Conservation (phyloP, 2,329 filamentous ascomycete species). For the Colletotrichum paranaense region DNA sequence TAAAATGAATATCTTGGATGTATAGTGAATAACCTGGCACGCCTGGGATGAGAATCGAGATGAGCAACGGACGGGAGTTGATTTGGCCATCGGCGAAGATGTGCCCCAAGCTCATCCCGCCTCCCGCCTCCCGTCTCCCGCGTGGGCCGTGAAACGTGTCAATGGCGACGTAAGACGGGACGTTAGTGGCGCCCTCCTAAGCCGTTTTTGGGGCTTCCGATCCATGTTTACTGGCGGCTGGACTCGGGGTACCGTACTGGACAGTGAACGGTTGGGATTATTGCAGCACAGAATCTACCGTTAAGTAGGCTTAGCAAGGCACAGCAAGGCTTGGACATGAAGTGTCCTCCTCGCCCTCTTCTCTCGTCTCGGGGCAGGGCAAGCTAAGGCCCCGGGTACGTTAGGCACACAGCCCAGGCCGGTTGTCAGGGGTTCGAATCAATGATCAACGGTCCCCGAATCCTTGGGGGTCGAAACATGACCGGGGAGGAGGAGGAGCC, state of each 20-base stretch:
- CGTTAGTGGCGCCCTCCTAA: slow-evolving; percentile 3
- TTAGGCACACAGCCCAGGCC: background rate
- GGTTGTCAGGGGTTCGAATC: slow-evolving; percentile 17
- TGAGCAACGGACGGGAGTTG: background rate
- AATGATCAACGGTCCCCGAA: slow-evolving; percentile 19
- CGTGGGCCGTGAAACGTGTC: slow-evolving; percentile 2
- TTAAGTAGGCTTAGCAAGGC: background rate
- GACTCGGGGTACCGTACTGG: too few species aligned
- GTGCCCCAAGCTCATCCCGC: background rate
- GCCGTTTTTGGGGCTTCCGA: background rate
- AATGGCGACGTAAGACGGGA: slow-evolving; percentile 10
- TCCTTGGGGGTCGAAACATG: slow-evolving; percentile 1
- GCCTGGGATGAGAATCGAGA: background rate
- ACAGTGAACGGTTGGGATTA: background rate
- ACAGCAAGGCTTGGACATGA: background rate
- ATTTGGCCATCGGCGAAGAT: background rate
- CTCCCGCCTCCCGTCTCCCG: background rate
- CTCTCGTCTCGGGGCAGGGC: background rate
- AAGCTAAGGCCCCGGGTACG: background rate
- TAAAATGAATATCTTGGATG: background rate
- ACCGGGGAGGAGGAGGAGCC: background rate
- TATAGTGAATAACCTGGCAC: background rate
- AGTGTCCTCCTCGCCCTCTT: background rate
- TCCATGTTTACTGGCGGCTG: slow-evolving; percentile 3
- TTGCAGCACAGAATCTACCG: background rate